These are phyloP conservation scores for Berberis thunbergii DNA, from an alignment of 164 flowering plant genomes.

Conservation along the genomic window DNA sequence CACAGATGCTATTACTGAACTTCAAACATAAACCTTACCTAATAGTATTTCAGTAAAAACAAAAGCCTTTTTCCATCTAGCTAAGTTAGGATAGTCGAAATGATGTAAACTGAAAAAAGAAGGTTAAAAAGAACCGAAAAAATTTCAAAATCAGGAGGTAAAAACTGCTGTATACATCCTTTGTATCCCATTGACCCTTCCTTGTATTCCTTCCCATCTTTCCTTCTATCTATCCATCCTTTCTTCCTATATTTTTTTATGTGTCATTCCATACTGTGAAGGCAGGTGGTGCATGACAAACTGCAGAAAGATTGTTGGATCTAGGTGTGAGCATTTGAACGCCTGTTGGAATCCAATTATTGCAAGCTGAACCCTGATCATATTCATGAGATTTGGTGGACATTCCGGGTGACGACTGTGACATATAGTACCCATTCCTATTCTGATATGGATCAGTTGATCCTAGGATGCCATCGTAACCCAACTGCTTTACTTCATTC, in stretches of 20 bases:
- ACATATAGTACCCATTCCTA: constrained; percentile 27
- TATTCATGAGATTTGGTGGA: constrained; percentile 14
- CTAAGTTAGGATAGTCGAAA: constrained; percentile 1
- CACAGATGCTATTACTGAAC: constrained; percentile 34
- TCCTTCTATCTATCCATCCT: background rate
- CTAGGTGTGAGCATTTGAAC: constrained; percentile 35
- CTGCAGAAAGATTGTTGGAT: constrained; percentile 23
- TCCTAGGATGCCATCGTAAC: constrained; percentile 24
- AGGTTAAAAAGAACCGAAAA: constrained; percentile 4
- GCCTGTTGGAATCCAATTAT: constrained; percentile 57
- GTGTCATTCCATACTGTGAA: constrained; percentile 64
- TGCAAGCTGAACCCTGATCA: constrained; percentile 36
- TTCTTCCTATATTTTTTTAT: constrained; percentile 5
- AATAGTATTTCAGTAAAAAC: background rate
- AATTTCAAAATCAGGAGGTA: constrained; percentile 28
- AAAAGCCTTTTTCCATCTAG: background rate
- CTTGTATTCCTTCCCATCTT: constrained; percentile 8
- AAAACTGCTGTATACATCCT: constrained; percentile 21
- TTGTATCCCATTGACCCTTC: constrained; percentile 5
- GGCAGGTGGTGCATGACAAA: constrained; percentile 38
- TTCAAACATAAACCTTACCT: constrained; percentile 11
- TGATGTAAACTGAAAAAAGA: constrained; percentile 4
- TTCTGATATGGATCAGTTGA: constrained; percentile 30
- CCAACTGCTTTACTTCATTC: constrained; percentile 28
- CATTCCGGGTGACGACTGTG: constrained; percentile 29